These are phyloP conservation scores for Serendipita vermifera DNA, from an alignment of 768 basidiomycete genomes.

Conservation along the genomic window DNA sequence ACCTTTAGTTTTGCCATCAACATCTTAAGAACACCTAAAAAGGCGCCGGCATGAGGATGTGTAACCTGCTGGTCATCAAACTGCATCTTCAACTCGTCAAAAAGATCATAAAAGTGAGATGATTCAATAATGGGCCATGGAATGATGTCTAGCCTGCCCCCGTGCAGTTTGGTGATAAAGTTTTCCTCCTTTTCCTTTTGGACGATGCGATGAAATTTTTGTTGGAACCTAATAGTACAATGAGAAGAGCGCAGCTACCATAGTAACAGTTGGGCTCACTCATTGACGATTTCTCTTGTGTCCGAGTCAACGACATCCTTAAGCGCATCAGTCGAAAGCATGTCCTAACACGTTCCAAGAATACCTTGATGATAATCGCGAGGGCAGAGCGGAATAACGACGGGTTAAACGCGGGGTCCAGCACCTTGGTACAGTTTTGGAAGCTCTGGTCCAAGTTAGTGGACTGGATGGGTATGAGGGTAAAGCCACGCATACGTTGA, in stretches of 20 bases:
- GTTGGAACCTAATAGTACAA: constrained; percentile 33
- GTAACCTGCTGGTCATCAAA: constrained; percentile 39
- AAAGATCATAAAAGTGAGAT: constrained; percentile 44
- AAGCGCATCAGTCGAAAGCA: neutral
- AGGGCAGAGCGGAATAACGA: constrained; percentile 45
- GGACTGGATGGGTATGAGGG: constrained; percentile 17
- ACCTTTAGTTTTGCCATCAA: constrained; percentile 59
- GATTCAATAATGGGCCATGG: constrained; percentile 61
- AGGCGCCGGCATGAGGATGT: constrained; percentile 39
- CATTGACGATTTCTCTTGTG: constrained; percentile 42
- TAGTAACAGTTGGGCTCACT: constrained; percentile 30
- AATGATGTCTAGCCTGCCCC: constrained; percentile 41
- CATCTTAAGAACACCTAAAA: constrained; percentile 45
- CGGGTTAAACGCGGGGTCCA: constrained; percentile 47
- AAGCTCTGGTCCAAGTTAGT: constrained; percentile 12
- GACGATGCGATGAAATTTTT: constrained; percentile 51
- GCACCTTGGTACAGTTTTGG: constrained; percentile 24
- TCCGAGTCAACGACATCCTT: constrained; percentile 55
- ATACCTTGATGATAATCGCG: constrained; percentile 50
- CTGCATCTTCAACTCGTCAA: constrained; percentile 33
- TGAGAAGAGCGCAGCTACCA: too few relatives aligned
- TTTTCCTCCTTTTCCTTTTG: constrained; percentile 47
- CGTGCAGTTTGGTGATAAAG: constrained; percentile 48
- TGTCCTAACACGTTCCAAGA: neutral
- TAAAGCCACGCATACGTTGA: constrained; percentile 31